Base-by-base conservation (phyloP, 2,329 filamentous ascomycete genomes). In the Ophidiomyces ophidiicola region DNA sequence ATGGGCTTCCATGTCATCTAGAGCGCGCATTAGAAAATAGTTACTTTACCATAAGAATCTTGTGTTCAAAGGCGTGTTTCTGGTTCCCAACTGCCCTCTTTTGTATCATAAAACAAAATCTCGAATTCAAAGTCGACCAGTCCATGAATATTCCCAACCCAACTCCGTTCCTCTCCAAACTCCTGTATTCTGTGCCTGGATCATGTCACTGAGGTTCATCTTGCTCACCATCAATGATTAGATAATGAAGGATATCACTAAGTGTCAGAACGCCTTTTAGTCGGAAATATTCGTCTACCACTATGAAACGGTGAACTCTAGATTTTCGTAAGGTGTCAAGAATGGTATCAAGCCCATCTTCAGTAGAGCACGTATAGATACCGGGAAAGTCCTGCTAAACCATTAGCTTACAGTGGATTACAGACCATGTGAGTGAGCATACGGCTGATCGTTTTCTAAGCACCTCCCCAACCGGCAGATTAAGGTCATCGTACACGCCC, bases 311-410 rank as follows among this genome's bases (percentile, higher is more conserved):
- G 62, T 98, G 90, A 19, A 98, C 88, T 45, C 92, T 75, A 32
- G 87, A 94, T 64, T 88, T 92, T 49, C 88, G 82, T 50, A 98
- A 83, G 1, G 90, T 96, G 59, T 94, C 87, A 58, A 96, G 96
- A 50, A 98, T 90, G 7, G 87, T 88, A 57, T 93, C 88, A 35
- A 98, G 72, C 40, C 87, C 79, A 61, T 98, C 90, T 46, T 92
- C 80, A 46, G 90, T 72, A 32, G 80, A 84, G 66, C 90, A 98
- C 0, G 88, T 96, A 62, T 94, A 96, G 47, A 98, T 96, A 30
- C 92, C 90, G 0, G 86, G 81, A 54, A 94, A 94, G 51, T 94
- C 88, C 71, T 78, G 45, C 10, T 5, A 8, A 25, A 19, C 10
- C 31, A 35, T 41, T 41, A 36, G 36, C 14, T 17, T 8, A 8